phyloP scores from a whole-genome alignment of 805 yeast genomes.

The Candida ipomoeae region DNA sequence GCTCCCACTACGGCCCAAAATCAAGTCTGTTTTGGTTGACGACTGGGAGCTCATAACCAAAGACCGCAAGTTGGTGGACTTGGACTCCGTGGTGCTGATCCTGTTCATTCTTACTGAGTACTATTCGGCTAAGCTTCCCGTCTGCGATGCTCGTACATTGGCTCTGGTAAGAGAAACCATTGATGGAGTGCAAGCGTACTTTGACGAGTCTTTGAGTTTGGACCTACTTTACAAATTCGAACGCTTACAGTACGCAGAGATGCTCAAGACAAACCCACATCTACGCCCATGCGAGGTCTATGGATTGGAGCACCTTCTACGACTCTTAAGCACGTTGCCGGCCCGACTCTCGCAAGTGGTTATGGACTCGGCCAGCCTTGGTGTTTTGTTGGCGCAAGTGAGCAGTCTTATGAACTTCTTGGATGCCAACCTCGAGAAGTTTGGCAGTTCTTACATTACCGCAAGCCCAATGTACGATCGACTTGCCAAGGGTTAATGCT shows the following conservation, averaged over 20 bases:
- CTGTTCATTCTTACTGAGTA: conserved; percentile 53
- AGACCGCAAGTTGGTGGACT: conserved; percentile 60
- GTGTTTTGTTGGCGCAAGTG: conserved; percentile 49
- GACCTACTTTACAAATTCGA: conserved; percentile 72
- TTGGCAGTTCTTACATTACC: conserved; percentile 34
- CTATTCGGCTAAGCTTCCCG: conserved; percentile 22
- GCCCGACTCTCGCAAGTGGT: conserved; percentile 73
- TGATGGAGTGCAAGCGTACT: conserved; percentile 65
- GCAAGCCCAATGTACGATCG: conserved; percentile 39
- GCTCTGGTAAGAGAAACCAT: conserved; percentile 59
- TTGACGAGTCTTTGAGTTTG: conserved; percentile 68
- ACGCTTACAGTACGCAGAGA: conserved; percentile 62
- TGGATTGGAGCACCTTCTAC: conserved; percentile 77
- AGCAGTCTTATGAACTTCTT: conserved; percentile 54
- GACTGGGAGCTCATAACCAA: conserved; percentile 93
- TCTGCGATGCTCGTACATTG: background rate
- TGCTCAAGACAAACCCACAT: background rate
- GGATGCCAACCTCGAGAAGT: conserved; percentile 35
- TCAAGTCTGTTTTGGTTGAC: conserved; percentile 73
- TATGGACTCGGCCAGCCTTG: conserved; percentile 74
- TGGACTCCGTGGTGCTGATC: conserved; percentile 60
- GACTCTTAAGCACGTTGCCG: conserved; percentile 76
- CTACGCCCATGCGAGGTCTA: conserved; percentile 32
- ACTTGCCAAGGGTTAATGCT: conserved; percentile 13
- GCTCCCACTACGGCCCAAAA: conserved; percentile 55